phyloP scores from a whole-genome alignment of 2,329 filamentous ascomycete genomes.

The Aspergillus pseudotamarii region DNA sequence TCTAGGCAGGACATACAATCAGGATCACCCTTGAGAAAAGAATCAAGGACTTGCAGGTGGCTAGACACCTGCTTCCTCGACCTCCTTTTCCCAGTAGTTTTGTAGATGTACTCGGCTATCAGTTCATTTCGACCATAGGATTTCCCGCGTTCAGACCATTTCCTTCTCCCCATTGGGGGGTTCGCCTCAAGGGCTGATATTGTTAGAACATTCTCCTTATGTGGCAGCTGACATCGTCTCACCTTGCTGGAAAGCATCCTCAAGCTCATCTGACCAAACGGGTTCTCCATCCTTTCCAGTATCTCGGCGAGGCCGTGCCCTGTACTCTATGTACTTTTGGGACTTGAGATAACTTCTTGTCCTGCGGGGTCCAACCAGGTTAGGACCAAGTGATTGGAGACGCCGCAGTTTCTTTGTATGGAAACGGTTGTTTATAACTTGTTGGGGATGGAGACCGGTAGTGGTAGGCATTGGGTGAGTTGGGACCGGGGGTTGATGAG shows the following conservation, averaged over 20 bases:
- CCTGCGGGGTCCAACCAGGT: slow-evolving; percentile 28
- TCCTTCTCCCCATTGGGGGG: slow-evolving; percentile 60
- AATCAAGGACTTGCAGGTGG: slow-evolving; percentile 65
- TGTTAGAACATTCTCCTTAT: slow-evolving; percentile 17
- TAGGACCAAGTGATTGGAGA: slow-evolving; percentile 37
- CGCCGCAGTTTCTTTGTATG: slow-evolving; percentile 40
- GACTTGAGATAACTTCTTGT: slow-evolving; percentile 42
- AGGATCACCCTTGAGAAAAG: slow-evolving; percentile 55
- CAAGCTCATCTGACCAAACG: slow-evolving; percentile 50
- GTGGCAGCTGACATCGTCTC: slow-evolving; percentile 11
- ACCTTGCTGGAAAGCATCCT: slow-evolving; percentile 54
- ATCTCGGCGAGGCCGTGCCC: slow-evolving; percentile 45
- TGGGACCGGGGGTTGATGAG: slow-evolving; percentile 30
- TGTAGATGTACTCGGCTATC: slow-evolving; percentile 61
- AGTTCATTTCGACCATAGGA: slow-evolving; percentile 64
- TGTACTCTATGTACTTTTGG: slow-evolving; percentile 49
- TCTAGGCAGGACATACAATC: slow-evolving; percentile 46
- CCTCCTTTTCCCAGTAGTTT: slow-evolving; percentile 56
- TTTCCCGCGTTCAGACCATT: slow-evolving; percentile 55
- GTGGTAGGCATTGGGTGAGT: slow-evolving; percentile 30
- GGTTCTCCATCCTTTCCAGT: slow-evolving; percentile 47
- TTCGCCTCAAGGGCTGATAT: slow-evolving; percentile 54
- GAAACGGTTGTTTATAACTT: slow-evolving; percentile 32
- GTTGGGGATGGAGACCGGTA: slow-evolving; percentile 30
- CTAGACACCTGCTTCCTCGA: slow-evolving; percentile 65